A percentile compares a stretch with the other conserved stretches of the same genome.
Conservation (phyloP, 208 protist species). For the Leishmania amazonensis region DNA sequence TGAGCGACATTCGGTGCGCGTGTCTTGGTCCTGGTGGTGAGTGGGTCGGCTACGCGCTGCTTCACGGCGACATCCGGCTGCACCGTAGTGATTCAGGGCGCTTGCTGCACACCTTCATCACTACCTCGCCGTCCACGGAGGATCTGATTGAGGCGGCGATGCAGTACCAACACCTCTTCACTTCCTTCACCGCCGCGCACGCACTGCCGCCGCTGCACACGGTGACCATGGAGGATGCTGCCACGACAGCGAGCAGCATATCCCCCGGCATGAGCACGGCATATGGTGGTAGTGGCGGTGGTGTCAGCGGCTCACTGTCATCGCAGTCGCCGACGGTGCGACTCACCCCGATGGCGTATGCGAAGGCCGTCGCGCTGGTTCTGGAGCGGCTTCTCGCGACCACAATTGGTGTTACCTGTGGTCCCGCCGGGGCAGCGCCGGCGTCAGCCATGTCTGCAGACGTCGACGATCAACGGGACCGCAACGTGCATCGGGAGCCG, state of each 20-base stretch:
- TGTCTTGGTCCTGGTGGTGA: slow-evolving; percentile 55
- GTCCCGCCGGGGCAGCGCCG: not conserved
- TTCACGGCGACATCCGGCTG: slow-evolving; percentile 70
- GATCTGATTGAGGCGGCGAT: slow-evolving; percentile 68
- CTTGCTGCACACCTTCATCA: slow-evolving; percentile 75
- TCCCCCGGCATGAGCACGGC: not conserved
- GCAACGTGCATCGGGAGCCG: slow-evolving; percentile 56
- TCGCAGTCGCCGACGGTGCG: slow-evolving; percentile 12
- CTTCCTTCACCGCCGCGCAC: not conserved
- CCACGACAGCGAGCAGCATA: not conserved
- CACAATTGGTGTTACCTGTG: not conserved
- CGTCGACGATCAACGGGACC: slow-evolving; percentile 5
- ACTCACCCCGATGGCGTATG: slow-evolving; percentile 16
- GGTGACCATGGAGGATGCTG: not conserved
- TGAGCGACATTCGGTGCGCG: slow-evolving; percentile 58
- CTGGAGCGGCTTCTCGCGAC: slow-evolving; percentile 55
- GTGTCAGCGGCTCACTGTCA: not conserved
- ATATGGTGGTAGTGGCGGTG: not conserved
- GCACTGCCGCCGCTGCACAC: not conserved
- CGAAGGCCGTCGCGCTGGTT: slow-evolving; percentile 54
- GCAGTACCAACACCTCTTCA: slow-evolving; percentile 56
- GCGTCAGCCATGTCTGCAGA: not conserved
- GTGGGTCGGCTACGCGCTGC: slow-evolving; percentile 73
- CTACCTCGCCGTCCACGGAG: slow-evolving; percentile 55
- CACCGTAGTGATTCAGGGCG: slow-evolving; percentile 75